Evolutionary conservation across 495 filamentous ascomycete species (phyloP).

Genomic region (Apiosordaria backusii): DNA sequence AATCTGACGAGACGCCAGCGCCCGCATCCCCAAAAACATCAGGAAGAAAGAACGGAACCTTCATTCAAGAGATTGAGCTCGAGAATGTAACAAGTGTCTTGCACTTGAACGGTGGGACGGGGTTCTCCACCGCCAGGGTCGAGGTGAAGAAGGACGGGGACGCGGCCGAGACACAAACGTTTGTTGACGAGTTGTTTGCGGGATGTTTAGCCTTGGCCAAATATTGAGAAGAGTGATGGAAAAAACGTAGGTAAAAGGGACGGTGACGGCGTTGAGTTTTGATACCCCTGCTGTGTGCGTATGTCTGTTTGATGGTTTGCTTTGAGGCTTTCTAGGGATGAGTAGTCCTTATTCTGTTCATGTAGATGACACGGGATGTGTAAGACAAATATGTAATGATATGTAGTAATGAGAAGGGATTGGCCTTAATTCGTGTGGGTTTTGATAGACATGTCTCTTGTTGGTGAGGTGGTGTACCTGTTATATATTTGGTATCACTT

Average conservation of each 20-base stretch:
- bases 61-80: not conserved
- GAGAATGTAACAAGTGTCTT: not conserved
- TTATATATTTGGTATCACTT: too few relatives aligned
- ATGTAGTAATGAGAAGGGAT: not conserved
- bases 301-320: not conserved
- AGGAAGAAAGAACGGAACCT: not conserved
- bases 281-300: not conserved
- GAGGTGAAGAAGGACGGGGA: constrained; percentile 18
- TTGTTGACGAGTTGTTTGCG: constrained; percentile 34
- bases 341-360: not conserved
- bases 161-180: constrained; percentile 27
- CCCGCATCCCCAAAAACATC: not conserved
- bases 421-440: too few relatives aligned
- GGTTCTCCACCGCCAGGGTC: constrained; percentile 8
- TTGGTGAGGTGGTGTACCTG: too few relatives aligned
- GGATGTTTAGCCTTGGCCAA: constrained; percentile 18
- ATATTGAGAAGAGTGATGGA: not conserved
- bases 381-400: not conserved
- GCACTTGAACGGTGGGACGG: not conserved
- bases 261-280: not conserved
- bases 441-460: too few relatives aligned
- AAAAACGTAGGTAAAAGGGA: too few relatives aligned
- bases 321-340: too few relatives aligned
- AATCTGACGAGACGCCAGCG: not conserved
- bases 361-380: not conserved